Evolutionary conservation across 345 rosid genomes (phyloP).

Genomic region (Dovyalis caffra): DNA sequence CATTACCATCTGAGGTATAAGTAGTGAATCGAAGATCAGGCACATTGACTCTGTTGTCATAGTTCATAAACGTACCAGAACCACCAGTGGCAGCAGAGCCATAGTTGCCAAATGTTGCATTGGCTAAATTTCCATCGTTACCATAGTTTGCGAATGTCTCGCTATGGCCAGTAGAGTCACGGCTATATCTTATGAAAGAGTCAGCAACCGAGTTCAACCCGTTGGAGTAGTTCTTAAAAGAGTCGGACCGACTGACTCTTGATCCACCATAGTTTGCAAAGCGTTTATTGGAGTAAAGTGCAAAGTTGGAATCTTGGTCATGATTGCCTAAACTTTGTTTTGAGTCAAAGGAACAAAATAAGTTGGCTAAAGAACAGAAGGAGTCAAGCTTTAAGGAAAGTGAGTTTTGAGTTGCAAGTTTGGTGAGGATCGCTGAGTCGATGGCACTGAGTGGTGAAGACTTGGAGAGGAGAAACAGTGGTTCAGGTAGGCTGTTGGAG

Average conservation of each 20-base stretch:
- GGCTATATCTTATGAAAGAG: slow-evolving; percentile 29
- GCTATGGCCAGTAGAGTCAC: slow-evolving; percentile 16
- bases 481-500: slow-evolving; percentile 24
- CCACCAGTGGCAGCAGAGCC: slow-evolving; percentile 30
- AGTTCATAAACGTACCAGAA: slow-evolving; percentile 24
- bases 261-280: slow-evolving; percentile 29
- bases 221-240: slow-evolving; percentile 36
- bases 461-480: slow-evolving; percentile 31
- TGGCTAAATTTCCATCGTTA: slow-evolving; percentile 27
- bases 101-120: slow-evolving; percentile 30
- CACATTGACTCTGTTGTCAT: slow-evolving; percentile 27
- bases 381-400: slow-evolving; percentile 24
- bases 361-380: slow-evolving; percentile 27
- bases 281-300: slow-evolving; percentile 21
- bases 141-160: slow-evolving; percentile 27
- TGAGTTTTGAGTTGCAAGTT: slow-evolving; percentile 23
- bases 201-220: slow-evolving; percentile 25
- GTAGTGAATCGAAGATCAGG: slow-evolving; percentile 33
- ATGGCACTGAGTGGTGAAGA: slow-evolving; percentile 30
- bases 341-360: slow-evolving; percentile 24
- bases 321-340: background rate
- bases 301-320: slow-evolving; percentile 22
- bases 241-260: slow-evolving; percentile 17
- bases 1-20: slow-evolving; percentile 27
- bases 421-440: slow-evolving; percentile 26